Evolutionary conservation across 768 basidiomycete species (phyloP).

Genomic region (Tylopilus intermedius): DNA sequence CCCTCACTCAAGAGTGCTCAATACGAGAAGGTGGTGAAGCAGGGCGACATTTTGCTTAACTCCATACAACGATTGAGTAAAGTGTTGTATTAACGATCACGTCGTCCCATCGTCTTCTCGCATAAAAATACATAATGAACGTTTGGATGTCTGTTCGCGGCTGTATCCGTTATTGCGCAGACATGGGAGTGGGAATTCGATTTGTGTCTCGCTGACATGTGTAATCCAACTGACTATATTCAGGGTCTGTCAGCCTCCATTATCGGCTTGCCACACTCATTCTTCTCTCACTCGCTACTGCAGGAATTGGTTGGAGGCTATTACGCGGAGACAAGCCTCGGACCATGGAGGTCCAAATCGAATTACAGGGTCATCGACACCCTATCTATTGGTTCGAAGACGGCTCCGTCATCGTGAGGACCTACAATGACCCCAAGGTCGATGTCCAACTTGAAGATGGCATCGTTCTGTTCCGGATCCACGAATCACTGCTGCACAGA

Average conservation of each 20-base stretch:
- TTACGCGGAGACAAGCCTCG: background rate
- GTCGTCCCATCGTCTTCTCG: background rate
- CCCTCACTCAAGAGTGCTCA: constrained; percentile 73
- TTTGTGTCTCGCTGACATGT: background rate
- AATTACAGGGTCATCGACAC: constrained; percentile 29
- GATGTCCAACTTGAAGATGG: background rate
- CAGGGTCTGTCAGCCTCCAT: background rate
- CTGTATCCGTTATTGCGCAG: background rate
- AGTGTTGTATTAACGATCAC: constrained; percentile 55
- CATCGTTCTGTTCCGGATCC: constrained; percentile 49
- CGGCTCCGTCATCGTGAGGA: constrained; percentile 50
- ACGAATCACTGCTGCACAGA: constrained; percentile 46
- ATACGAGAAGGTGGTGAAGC: constrained; percentile 89
- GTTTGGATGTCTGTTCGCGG: no score
- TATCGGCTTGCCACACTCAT: constrained; percentile 9
- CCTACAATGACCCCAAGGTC: constrained; percentile 26
- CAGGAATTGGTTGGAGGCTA: constrained; percentile 4
- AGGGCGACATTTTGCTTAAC: constrained; percentile 86
- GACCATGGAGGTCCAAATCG: background rate
- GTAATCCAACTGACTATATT: background rate
- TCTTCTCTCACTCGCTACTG: constrained; percentile 5
- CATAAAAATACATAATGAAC: background rate
- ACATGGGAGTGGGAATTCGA: no score
- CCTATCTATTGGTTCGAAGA: constrained; percentile 63
- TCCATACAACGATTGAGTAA: constrained; percentile 86